Base-by-base conservation (phyloP, 495 filamentous ascomycete species). In the Tuber calosporum region DNA sequence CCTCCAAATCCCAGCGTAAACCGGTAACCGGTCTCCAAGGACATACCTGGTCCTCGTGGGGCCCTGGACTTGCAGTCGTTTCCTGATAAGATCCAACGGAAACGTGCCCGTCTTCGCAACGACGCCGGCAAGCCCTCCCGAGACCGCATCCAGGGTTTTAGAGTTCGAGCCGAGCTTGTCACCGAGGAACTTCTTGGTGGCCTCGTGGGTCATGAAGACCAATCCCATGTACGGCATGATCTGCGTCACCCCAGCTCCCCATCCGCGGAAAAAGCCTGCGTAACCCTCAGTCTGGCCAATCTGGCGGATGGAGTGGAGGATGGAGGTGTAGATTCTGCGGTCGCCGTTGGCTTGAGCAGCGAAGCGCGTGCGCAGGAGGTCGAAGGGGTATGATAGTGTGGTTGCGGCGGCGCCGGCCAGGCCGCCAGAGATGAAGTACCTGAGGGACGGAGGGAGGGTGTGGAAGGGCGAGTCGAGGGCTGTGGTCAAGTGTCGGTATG, bases 161-260 rank as follows among this genome's bases (percentile, higher is more conserved):
- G 80, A 11, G 82, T 84, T 41, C 85, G 86, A 82, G 22, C 6
- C 67, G 26, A 69, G 34, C 9, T 69, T 38, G 37, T 38, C 37
- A 7, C 37, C 9, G n/a, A 77, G 73, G 26, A 48, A 41, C 39
- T 74, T 42, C 11, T 75, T 71, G 9, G 76, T 77, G 13, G 71
- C 38, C 83, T 98, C 96, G 84, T 98, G 98, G 66, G 88, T 86
- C 45, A 91, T 88, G 84, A 99, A 99, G 84, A 99, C 98, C 6
- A 96, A 82, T 3, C 96, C 96, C 79, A 98, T 99, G 82, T 94
- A 94, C 5, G 95, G 95, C 30, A 97, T 88, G 48, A 99, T 92
- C 83, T 97, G 94, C 22, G 84, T 89, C 36, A 98, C 85, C 0
- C 88, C 93, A 0, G 95, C 92, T 0, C 86, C 86, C 38, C 95